Conservation (phyloP, 495 filamentous ascomycete species). For the Xylaria scruposa region DNA sequence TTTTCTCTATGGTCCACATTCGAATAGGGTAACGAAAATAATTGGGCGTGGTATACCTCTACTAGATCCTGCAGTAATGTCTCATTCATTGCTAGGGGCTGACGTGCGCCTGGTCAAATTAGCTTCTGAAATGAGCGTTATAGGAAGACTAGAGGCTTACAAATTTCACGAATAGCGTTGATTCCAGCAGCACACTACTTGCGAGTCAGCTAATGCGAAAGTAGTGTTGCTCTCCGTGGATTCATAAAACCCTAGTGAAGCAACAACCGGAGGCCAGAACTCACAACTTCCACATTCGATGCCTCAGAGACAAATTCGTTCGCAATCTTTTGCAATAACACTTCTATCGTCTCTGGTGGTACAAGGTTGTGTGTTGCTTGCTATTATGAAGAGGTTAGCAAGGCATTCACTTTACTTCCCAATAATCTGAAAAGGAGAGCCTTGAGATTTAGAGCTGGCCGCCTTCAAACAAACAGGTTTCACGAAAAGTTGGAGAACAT, state of each 20-base stretch:
- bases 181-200: slow-evolving; percentile 80
- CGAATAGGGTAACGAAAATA: neutral
- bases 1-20: neutral
- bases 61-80: slow-evolving; percentile 96
- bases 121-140: slow-evolving; percentile 5
- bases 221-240: neutral
- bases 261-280: neutral
- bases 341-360: slow-evolving; percentile 91
- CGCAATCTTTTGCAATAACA: slow-evolving; percentile 91
- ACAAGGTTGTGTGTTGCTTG: slow-evolving; percentile 91
- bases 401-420: neutral
- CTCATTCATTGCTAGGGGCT: slow-evolving; percentile 94
- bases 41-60: slow-evolving; percentile 43
- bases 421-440: neutral
- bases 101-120: slow-evolving; percentile 59
- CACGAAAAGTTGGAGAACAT: neutral
- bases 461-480: neutral
- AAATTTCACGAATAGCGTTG: slow-evolving; percentile 94
- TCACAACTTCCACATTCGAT: slow-evolving; percentile 77
- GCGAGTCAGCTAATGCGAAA: slow-evolving; percentile 1
- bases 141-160: slow-evolving; percentile 38
- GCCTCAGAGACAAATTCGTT: slow-evolving; percentile 98
- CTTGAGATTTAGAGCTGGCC: neutral
- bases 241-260: neutral
- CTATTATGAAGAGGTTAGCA: slow-evolving; percentile 13